Base-by-base conservation (phyloP, 805 yeast species). In the Myxozyma nipponensis region DNA sequence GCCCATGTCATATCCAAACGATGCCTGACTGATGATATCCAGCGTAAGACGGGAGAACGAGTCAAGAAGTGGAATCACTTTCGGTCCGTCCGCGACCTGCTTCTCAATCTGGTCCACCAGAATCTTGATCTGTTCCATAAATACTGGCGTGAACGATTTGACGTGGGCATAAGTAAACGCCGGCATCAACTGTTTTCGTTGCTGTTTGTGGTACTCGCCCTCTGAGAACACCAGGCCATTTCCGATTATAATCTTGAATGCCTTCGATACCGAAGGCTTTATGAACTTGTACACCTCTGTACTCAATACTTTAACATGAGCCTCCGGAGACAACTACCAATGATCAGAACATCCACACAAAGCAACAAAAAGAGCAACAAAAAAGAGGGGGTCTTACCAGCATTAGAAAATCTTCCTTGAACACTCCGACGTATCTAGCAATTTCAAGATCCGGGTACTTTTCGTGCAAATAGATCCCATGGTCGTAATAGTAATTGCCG, bases 211-310 rank as follows among this genome's bases (percentile, higher is more conserved):
- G 30, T 32, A 39, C 9, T 53, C 44, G 25, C 57, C 57, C 26
- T 53, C 57, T 3, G 57, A 37, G 22, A 50, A 49, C 2, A 49
- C 49, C 2, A 53, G 22, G 2, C 57, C 57, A 24, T 49, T 39
- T 5, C 57, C 57, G 15, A 53, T 34, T 6, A 49, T 23, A 5
- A 25, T 34, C 13, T 28, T 42, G 35, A 46, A 49, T 4, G 47
- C 46, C 21, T 15, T 24, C 19, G 51, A n/a, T 7, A 49, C 18
- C 0, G 9, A 7, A 24, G 57, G 57, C 51, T 47, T 49, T 9
- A 40, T 32, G 13, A 42, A 46, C 13, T 46, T 42, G 41, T 53
- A 53, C 1, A 18, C 40, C 2, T 47, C 28, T 7, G 42, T 35
- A n/a, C 48, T 47, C 22, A 52, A 41, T 19, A 45, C 47, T 6